Conservation (phyloP, 2,329 filamentous ascomycete species). For the Hymenoscyphus occultus region DNA sequence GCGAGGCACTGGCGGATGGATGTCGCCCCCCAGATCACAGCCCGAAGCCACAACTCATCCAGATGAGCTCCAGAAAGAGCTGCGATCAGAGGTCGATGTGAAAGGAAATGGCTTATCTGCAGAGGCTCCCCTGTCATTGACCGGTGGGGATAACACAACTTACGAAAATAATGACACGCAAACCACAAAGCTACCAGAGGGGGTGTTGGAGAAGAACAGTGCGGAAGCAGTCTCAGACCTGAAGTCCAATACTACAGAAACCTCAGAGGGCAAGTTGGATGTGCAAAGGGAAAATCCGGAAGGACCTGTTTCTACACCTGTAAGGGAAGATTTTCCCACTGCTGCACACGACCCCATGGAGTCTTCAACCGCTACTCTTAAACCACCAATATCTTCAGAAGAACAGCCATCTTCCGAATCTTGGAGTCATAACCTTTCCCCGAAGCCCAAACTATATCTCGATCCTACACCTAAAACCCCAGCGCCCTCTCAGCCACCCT, state of each 20-base stretch:
- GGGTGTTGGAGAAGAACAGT: not conserved
- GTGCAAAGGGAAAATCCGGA: conserved; percentile 5
- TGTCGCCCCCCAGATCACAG: conserved; percentile 35
- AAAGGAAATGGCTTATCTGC: conserved; percentile 10
- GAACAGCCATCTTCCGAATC: conserved; percentile 8
- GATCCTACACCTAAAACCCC: conserved; percentile 47
- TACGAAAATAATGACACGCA: conserved; percentile 4
- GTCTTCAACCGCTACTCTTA: conserved; percentile 37
- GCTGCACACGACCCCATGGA: conserved; percentile 31
- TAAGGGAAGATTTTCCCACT: not conserved
- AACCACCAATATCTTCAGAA: conserved; percentile 25
- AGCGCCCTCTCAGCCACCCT: conserved; percentile 40
- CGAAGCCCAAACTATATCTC: conserved; percentile 42
- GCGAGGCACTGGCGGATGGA: conserved; percentile 33
- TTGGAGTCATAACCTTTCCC: conserved; percentile 19
- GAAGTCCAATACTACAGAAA: not conserved
- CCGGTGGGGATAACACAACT: conserved; percentile 13
- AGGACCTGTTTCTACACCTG: not conserved
- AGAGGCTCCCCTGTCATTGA: conserved; percentile 8
- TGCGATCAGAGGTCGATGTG: conserved; percentile 8
- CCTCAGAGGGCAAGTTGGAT: conserved; percentile 3
- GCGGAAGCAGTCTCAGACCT: not conserved
- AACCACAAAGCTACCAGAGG: not conserved
- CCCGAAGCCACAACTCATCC: conserved; percentile 26
- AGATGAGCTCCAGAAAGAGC: conserved; percentile 26